Percentiles rank a stretch among this genome's conserved stretches.
phyloP scores from a whole-genome alignment of 257 asterid genomes.

The Solanum dulcamara region DNA sequence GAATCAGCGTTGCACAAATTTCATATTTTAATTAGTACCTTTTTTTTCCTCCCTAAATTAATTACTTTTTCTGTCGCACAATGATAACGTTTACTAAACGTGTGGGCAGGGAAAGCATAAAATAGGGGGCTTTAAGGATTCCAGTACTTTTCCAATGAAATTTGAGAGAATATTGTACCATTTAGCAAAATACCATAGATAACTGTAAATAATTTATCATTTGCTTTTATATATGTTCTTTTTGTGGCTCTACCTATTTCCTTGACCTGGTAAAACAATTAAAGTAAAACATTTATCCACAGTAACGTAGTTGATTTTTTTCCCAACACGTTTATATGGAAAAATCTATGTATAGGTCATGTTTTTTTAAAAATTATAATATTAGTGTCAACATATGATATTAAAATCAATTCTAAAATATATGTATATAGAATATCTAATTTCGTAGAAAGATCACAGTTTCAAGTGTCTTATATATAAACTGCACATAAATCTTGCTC shows the following conservation, averaged over 20 bases:
- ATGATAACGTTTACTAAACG: background rate
- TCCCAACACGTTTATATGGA: background rate
- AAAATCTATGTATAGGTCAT: too few species aligned
- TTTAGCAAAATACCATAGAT: background rate
- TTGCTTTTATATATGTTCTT: background rate
- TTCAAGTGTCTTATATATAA: too few species aligned
- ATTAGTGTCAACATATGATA: too few species aligned
- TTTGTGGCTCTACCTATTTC: background rate
- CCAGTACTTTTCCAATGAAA: background rate
- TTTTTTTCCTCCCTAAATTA: background rate
- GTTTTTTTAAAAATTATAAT: too few species aligned
- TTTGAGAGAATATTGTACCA: background rate
- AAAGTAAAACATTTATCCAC: background rate
- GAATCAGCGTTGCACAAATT: background rate
- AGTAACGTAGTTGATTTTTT: background rate
- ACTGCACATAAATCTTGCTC: accelerated
- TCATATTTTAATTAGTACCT: background rate
- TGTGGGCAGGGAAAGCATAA: background rate
- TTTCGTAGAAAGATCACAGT: too few species aligned
- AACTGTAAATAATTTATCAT: background rate
- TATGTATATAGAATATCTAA: too few species aligned
- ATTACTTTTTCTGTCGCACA: background rate
- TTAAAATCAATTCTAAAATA: too few species aligned
- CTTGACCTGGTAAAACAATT: background rate
- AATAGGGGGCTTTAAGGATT: background rate